Base-by-base conservation (phyloP, 2,329 filamentous ascomycete species). In the Plectosphaerella plurivora region DNA sequence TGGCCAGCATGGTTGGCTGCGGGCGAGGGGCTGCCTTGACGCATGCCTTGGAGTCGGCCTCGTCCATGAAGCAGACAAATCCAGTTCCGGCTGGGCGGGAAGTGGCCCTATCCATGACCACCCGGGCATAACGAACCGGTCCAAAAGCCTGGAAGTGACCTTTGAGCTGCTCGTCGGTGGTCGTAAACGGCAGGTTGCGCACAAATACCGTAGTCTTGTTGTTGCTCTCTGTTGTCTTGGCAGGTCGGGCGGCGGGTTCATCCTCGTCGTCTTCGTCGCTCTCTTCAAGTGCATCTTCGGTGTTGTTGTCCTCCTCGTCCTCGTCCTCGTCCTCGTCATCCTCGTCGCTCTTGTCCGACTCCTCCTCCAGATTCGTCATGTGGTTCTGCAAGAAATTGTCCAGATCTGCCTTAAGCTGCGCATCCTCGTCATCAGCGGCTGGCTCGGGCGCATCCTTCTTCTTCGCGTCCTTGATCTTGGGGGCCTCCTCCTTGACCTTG, bases 111-210 rank as follows among this genome's bases (percentile, higher is more conserved):
- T 99, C 93, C 65, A 95, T 82, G 37, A 99, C 95, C 10, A 97
- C 86, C 58, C 95, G 83, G 5, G 93, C 94, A 67, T 97, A 99
- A 37, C 92, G 83, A 39, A 97, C 76, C n/a, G 80, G 81, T 24
- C 94, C 95, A 63, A 99, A 97, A 62, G 87, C 78, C n/a, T 76
- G 75, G 64, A 99, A 99, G 67, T 97, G 93, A 49, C 86, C 79
- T 65, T 92, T 88, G 45, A 99, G 81, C 47, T 84, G 79, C 49
- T 91, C 87, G 61, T 99, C 92, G 16, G 88, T 88, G 44, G 85
- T 86, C 2, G 88, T 91, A 69, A 96, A 99, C 1, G 95, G 93
- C 12, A 99, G 75, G 65, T 99, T 99, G 59, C 94, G 90, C 61
- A 99, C 81, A 72, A 99, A 99, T 14, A 97, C 71, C 0, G 92